Evolutionary conservation across 225 moss, liverwort and hornwort genomes (phyloP).

Genomic region (Lunularia cruciata): DNA sequence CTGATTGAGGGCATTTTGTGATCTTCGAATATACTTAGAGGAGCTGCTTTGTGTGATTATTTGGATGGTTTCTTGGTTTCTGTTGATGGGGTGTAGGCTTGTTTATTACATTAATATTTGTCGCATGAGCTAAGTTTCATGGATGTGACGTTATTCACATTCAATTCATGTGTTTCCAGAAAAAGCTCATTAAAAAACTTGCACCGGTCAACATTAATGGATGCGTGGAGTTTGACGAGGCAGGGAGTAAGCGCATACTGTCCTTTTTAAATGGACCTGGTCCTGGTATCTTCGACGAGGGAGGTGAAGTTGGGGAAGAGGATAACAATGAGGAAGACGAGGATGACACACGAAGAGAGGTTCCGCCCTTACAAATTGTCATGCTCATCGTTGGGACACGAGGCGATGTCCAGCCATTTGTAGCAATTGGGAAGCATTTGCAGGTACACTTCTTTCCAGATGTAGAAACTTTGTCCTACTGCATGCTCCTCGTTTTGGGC

Average conservation of each 20-base stretch:
- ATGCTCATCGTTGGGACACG: slow-evolving; percentile 98
- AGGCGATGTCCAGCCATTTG: slow-evolving; percentile 97
- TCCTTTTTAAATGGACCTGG: slow-evolving; percentile 62
- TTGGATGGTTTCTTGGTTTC: neutral
- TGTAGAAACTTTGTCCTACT: too few species aligned
- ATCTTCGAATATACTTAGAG: too few species aligned
- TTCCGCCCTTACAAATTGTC: slow-evolving; percentile 85
- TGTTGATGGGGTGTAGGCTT: neutral
- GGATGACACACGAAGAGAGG: slow-evolving; percentile 29
- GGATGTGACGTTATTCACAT: neutral
- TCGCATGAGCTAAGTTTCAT: neutral
- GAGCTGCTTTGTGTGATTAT: too few species aligned
- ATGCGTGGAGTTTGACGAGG: slow-evolving; percentile 74
- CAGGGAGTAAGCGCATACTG: slow-evolving; percentile 52
- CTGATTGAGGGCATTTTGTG: too few species aligned
- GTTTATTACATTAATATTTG: too few species aligned
- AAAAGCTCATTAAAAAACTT: slow-evolving; percentile 70
- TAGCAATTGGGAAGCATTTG: slow-evolving; percentile 89
- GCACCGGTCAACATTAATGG: slow-evolving; percentile 69
- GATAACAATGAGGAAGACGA: slow-evolving; percentile 33
- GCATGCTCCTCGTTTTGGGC: too few species aligned
- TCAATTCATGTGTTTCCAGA: slow-evolving; percentile 40
- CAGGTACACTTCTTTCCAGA: too few species aligned
- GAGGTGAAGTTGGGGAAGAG: slow-evolving; percentile 53
- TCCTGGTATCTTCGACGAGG: slow-evolving; percentile 57